A percentile compares a stretch with the other conserved stretches of the same genome.
Conservation (phyloP, 2,329 filamentous ascomycete species). For the Paraphoma chrysanthemicola region DNA sequence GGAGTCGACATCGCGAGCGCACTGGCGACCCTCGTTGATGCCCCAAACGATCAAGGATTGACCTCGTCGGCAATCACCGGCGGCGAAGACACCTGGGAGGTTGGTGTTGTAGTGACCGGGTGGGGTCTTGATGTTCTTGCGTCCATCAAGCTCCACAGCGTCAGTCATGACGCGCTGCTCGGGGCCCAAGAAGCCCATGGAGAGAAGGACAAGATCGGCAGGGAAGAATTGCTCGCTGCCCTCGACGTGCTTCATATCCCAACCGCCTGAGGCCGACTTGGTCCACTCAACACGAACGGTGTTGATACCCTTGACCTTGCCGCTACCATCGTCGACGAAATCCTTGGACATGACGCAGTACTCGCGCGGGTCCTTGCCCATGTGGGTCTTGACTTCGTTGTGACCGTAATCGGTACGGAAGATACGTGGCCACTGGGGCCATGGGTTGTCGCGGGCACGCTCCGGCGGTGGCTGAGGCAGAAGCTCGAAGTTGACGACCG, state of each 20-base stretch:
- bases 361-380: slow-evolving; percentile 94
- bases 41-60: slow-evolving; percentile 98
- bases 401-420: slow-evolving; percentile 99
- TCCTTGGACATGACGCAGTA: slow-evolving; percentile 99
- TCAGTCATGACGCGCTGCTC: slow-evolving; percentile 87
- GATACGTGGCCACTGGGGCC: slow-evolving; percentile 97
- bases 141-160: slow-evolving; percentile 86
- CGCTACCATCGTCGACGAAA: slow-evolving; percentile 87
- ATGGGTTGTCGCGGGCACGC: slow-evolving; percentile 93
- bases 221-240: slow-evolving; percentile 96
- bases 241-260: slow-evolving; percentile 98
- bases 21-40: slow-evolving; percentile 95
- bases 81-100: slow-evolving; percentile 86
- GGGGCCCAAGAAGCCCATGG: slow-evolving; percentile 96
- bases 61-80: slow-evolving; percentile 92
- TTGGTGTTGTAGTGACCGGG: slow-evolving; percentile 89
- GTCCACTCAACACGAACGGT: slow-evolving; percentile 96
- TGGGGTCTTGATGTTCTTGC: slow-evolving; percentile 96
- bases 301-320: slow-evolving; percentile 94
- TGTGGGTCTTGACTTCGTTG: slow-evolving; percentile 93
- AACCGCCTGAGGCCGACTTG: slow-evolving; percentile 84
- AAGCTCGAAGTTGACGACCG: slow-evolving; percentile 94
- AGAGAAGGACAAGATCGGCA: slow-evolving; percentile 89
- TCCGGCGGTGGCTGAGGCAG: slow-evolving; percentile 90
- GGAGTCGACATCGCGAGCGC: slow-evolving; percentile 88